Base-by-base conservation (phyloP, 441 rosid species). In the Metrosideros polymorpha region DNA sequence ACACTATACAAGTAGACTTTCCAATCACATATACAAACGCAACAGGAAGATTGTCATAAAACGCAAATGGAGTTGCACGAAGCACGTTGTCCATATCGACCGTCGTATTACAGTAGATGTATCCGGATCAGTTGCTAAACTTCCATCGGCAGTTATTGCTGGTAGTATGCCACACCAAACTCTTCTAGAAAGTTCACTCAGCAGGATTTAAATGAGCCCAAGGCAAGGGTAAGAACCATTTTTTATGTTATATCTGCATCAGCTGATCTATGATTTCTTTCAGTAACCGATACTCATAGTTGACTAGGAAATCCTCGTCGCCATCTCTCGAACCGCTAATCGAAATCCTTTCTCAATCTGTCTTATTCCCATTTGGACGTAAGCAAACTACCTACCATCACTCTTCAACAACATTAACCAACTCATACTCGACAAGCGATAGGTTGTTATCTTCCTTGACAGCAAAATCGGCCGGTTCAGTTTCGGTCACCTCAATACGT, bases 341-440 rank as follows among this genome's bases (percentile, higher is more conserved):
- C 2, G 49, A 71, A 71, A 39, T 39, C 79, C 47, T 71, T 39
- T 71, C 79, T 71, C 79, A 39, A 71, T 39, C 47, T 39, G 79
- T 39, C n/a, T 71, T 7, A 54, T 25, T 71, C n/a, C 47, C 47
- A 10, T 10, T 3, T 0, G 79, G 49, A 42, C 8, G 0, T 39
- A 22, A 71, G 43, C 79, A 71, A 22, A 43, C 79, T 71, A 6
- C 79, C 84, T 6, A 27, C 35, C 55, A 45, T 85, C 83, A 85
- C 84, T 87, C 77, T 54, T 84, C 86, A 25, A 84, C 88, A 54
- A 87, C 88, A 18, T 87, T 87, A 77, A 87, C 88, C 83, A 83
- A 54, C 39, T 87, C 88, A n/a, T 83, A 87, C 82, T 87, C 88
- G 7, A 87, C 76, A 57, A 87, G 86, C 1, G 88, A 87, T 30